A percentile compares a stretch with the other conserved stretches of the same genome.
Evolutionary conservation across 2,329 filamentous ascomycete genomes (phyloP).

Genomic region (Neonectria hederae): DNA sequence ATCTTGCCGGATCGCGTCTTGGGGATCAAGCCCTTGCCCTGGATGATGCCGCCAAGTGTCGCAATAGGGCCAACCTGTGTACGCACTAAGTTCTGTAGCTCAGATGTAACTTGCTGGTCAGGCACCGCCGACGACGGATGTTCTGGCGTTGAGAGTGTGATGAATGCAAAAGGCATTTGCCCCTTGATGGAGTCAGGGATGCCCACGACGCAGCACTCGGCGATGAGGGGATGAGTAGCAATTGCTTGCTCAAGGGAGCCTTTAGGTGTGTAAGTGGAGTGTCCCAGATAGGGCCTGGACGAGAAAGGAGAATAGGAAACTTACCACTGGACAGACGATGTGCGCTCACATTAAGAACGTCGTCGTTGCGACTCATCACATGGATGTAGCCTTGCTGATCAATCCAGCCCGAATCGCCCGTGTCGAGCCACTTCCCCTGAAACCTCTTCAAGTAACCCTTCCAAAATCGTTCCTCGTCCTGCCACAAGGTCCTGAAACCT

Average conservation of each 20-base stretch:
- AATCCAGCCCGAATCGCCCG: conserved; percentile 88
- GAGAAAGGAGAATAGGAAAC: conserved; percentile 34
- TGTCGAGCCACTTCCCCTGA: conserved; percentile 84
- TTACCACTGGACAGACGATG: conserved; percentile 88
- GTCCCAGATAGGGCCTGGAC: neutral
- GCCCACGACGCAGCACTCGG: conserved; percentile 86
- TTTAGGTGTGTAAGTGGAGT: conserved; percentile 45
- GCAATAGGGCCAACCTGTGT: conserved; percentile 89
- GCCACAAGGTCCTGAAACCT: conserved; percentile 85
- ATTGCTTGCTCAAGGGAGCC: conserved; percentile 92
- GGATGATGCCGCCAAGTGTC: conserved; percentile 84
- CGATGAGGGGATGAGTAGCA: conserved; percentile 79
- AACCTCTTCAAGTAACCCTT: conserved; percentile 87
- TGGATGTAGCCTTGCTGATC: conserved; percentile 76
- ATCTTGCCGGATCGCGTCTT: conserved; percentile 95
- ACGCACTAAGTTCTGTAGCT: conserved; percentile 78
- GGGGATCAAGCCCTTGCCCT: conserved; percentile 86
- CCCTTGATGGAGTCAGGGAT: conserved; percentile 89
- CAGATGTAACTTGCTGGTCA: conserved; percentile 55
- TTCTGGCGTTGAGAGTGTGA: conserved; percentile 62
- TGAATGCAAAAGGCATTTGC: conserved; percentile 90
- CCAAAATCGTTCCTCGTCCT: conserved; percentile 87
- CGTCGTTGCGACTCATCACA: conserved; percentile 75
- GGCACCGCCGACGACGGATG: conserved; percentile 63
- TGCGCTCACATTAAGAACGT: conserved; percentile 95